Percentiles rank a stretch among this genome's conserved stretches.
Evolutionary conservation across 108 stramenopile species (phyloP).

Genomic region (Skeletonema marinoi): DNA sequence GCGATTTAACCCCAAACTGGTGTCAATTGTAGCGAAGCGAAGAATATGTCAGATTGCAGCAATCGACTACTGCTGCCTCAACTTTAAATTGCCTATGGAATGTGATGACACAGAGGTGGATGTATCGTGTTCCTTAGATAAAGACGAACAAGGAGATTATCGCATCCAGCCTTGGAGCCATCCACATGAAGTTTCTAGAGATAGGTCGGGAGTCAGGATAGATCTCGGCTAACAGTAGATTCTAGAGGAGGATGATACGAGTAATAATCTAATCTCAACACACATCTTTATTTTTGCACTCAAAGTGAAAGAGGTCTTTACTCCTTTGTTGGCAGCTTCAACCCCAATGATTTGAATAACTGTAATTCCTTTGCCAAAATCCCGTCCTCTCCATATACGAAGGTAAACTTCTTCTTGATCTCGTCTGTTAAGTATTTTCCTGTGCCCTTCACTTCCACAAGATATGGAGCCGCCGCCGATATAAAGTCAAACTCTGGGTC

Average conservation of each 20-base stretch:
- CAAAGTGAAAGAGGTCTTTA: neutral
- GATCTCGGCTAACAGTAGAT: neutral
- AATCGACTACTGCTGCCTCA: conserved; percentile 45
- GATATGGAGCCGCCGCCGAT: conserved; percentile 73
- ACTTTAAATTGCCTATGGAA: conserved; percentile 34
- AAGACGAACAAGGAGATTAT: neutral
- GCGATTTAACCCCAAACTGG: conserved; percentile 25
- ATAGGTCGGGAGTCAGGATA: neutral
- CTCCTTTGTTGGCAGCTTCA: conserved; percentile 4
- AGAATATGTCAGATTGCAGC: conserved; percentile 31
- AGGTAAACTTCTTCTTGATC: conserved; percentile 44
- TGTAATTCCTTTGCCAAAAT: conserved; percentile 43
- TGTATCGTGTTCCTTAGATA: neutral
- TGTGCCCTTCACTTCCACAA: conserved; percentile 84
- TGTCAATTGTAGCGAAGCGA: conserved; percentile 23
- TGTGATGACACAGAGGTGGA: conserved; percentile 16
- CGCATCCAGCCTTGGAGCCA: neutral
- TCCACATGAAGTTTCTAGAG: neutral
- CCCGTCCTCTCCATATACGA: conserved; percentile 45
- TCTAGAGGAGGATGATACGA: no score
- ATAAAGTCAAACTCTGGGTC: conserved; percentile 89
- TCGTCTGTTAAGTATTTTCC: conserved; percentile 75
- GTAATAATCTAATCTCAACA: no score
- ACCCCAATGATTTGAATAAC: conserved; percentile 38
- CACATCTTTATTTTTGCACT: no score